Evolutionary conservation across 495 filamentous ascomycete genomes (phyloP).

Genomic region (Aspergillus sclerotiicarbonarius): DNA sequence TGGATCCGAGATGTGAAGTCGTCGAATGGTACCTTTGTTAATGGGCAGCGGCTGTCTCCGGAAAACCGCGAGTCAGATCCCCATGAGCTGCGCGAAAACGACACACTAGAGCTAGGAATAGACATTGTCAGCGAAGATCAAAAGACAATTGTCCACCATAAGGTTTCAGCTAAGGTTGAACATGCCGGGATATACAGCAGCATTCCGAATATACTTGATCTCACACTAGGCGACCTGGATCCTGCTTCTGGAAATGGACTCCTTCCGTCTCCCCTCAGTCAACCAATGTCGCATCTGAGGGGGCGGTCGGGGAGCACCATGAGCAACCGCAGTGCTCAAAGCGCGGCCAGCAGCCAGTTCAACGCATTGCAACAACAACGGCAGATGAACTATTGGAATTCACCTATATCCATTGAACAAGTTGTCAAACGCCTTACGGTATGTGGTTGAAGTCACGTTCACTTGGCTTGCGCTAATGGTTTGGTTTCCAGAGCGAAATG

Average conservation of each 20-base stretch:
- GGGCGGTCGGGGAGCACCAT: slow-evolving; percentile 71
- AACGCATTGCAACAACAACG: slow-evolving; percentile 60
- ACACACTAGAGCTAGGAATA: slow-evolving; percentile 90
- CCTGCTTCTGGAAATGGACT: slow-evolving; percentile 65
- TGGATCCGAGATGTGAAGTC: slow-evolving; percentile 98
- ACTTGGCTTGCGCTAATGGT: slow-evolving; percentile 16
- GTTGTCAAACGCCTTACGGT: slow-evolving; percentile 92
- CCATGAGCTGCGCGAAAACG: slow-evolving; percentile 81
- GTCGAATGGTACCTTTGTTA: slow-evolving; percentile 97
- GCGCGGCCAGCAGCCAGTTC: slow-evolving; percentile 55
- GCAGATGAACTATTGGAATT: slow-evolving; percentile 78
- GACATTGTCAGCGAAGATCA: slow-evolving; percentile 98
- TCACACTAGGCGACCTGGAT: slow-evolving; percentile 87
- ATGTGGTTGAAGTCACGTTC: slow-evolving; percentile 31
- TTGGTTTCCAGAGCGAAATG: slow-evolving; percentile 69
- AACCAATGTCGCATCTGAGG: slow-evolving; percentile 58
- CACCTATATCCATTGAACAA: slow-evolving; percentile 87
- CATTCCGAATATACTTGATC: slow-evolving; percentile 71
- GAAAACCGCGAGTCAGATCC: slow-evolving; percentile 96
- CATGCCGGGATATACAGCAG: slow-evolving; percentile 77
- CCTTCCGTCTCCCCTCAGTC: slow-evolving; percentile 59
- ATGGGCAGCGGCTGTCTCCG: slow-evolving; percentile 81
- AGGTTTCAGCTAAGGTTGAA: slow-evolving; percentile 93
- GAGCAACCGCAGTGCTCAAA: slow-evolving; percentile 55
- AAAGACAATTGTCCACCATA: slow-evolving; percentile 96